phyloP scores from a whole-genome alignment of 2,329 filamentous ascomycete genomes.

The Nakataea oryzae region DNA sequence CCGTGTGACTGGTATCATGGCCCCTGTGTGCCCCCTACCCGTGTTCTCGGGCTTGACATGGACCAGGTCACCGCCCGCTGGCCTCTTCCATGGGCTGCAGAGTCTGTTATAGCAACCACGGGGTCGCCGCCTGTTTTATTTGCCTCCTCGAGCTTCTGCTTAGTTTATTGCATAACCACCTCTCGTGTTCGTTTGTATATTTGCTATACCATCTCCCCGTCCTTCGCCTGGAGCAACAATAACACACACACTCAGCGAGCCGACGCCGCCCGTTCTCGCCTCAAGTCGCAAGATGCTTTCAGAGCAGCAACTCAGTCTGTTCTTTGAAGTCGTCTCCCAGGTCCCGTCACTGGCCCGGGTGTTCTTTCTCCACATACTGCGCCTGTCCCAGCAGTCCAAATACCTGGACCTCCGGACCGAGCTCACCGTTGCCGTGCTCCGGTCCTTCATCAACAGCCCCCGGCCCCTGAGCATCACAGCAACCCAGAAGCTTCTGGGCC shows the following conservation, averaged over 20 bases:
- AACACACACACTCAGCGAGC: not conserved
- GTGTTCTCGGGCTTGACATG: not conserved
- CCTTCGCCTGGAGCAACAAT: not conserved
- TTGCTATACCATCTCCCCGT: not conserved
- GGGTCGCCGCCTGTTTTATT: not conserved
- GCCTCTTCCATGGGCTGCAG: not conserved
- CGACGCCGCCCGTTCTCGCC: not conserved
- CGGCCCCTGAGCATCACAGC: constrained; percentile 42
- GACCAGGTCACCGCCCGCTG: not conserved
- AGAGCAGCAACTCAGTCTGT: constrained; percentile 2
- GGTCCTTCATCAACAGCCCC: constrained; percentile 40
- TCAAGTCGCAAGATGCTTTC: not conserved
- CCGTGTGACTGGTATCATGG: not conserved
- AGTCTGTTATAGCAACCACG: not conserved
- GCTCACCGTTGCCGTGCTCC: constrained; percentile 61
- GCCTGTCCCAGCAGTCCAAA: constrained; percentile 56
- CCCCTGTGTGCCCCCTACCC: not conserved
- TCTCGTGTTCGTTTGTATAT: not conserved
- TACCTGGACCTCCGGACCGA: constrained; percentile 74
- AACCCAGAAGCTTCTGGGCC: constrained; percentile 51
- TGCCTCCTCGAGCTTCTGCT: not conserved
- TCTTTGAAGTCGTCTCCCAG: constrained; percentile 34
- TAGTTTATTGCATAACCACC: not conserved
- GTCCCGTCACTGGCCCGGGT: constrained; percentile 54
- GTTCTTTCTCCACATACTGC: constrained; percentile 52